Conservation (phyloP, 2,329 filamentous ascomycete species). For the Bertia moriformis region DNA sequence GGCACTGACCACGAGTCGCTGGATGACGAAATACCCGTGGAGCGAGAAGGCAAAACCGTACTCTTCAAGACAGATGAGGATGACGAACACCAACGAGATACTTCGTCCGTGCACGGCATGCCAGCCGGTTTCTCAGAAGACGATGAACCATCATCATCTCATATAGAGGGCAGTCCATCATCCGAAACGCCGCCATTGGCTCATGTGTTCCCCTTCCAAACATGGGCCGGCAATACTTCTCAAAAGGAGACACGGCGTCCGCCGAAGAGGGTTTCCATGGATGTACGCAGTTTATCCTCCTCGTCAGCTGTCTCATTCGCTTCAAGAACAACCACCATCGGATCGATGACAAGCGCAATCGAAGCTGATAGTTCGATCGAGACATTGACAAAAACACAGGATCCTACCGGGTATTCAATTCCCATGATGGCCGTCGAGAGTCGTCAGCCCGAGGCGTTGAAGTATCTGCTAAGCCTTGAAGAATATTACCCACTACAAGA, state of each 20-base stretch:
- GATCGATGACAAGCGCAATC: slow-evolving; percentile 56
- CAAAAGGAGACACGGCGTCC: slow-evolving; percentile 1
- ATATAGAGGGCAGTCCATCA: background rate
- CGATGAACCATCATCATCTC: background rate
- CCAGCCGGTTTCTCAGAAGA: background rate
- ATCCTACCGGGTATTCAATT: slow-evolving; percentile 66
- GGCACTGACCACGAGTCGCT: slow-evolving; percentile 14
- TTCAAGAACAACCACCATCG: slow-evolving; percentile 66
- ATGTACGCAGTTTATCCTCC: slow-evolving; percentile 74
- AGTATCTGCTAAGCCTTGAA: slow-evolving; percentile 63
- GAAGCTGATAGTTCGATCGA: slow-evolving; percentile 81
- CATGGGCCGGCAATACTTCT: slow-evolving; percentile 7
- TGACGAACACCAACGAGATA: slow-evolving; percentile 11
- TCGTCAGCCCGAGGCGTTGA: slow-evolving; percentile 55
- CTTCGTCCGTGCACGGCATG: slow-evolving; percentile 10
- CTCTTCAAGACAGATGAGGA: slow-evolving; percentile 11
- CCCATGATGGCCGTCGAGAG: slow-evolving; percentile 74
- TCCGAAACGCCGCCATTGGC: background rate
- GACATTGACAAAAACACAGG: slow-evolving; percentile 56
- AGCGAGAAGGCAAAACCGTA: slow-evolving; percentile 3
- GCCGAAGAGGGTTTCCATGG: slow-evolving; percentile 74
- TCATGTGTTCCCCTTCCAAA: slow-evolving; percentile 1
- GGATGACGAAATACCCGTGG: background rate
- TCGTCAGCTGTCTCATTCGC: slow-evolving; percentile 72
- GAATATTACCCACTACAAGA: slow-evolving; percentile 60